Evolutionary conservation across 1,284 basidiomycete species (phyloP).

Genomic region (Microbotryum intermedium): DNA sequence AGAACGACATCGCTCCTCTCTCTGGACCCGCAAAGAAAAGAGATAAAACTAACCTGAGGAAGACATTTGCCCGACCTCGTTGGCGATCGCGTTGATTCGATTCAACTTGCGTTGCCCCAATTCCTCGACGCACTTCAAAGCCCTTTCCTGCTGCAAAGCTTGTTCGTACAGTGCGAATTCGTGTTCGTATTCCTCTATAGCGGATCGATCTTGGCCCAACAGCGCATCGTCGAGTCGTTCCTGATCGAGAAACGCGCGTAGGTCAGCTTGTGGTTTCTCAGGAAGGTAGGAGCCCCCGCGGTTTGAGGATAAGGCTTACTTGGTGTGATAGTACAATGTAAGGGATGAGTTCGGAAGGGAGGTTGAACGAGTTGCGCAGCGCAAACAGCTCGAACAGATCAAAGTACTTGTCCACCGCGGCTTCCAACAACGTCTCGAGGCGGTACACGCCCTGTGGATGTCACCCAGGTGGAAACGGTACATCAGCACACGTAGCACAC

Average conservation of each 20-base stretch:
- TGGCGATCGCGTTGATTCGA: slow-evolving; percentile 4
- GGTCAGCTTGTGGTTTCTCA: background rate
- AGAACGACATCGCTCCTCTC: no score
- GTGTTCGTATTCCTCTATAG: slow-evolving; percentile 27
- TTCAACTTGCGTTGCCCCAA: slow-evolving; percentile 14
- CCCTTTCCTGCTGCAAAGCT: slow-evolving; percentile 22
- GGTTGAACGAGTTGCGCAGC: slow-evolving; percentile 31
- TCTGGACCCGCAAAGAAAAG: background rate
- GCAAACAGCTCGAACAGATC: slow-evolving; percentile 33
- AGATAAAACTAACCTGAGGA: slow-evolving; percentile 11
- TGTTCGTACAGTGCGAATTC: slow-evolving; percentile 26
- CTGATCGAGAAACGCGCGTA: slow-evolving; percentile 1
- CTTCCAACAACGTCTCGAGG: slow-evolving; percentile 33
- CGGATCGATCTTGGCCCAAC: slow-evolving; percentile 9
- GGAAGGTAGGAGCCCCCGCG: background rate
- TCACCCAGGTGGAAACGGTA: background rate
- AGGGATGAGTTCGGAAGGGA: slow-evolving; percentile 24
- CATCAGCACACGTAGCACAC: background rate
- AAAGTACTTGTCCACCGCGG: slow-evolving; percentile 31
- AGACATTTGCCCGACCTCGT: slow-evolving; percentile 19
- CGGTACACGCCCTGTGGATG: slow-evolving; percentile 27
- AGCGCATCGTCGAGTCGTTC: slow-evolving; percentile 13
- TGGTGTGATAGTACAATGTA: slow-evolving; percentile 30
- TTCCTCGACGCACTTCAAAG: slow-evolving; percentile 15
- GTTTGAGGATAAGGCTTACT: background rate